Evolutionary conservation across 1,284 basidiomycete species (phyloP).

Genomic region (Vanrija humicola): DNA sequence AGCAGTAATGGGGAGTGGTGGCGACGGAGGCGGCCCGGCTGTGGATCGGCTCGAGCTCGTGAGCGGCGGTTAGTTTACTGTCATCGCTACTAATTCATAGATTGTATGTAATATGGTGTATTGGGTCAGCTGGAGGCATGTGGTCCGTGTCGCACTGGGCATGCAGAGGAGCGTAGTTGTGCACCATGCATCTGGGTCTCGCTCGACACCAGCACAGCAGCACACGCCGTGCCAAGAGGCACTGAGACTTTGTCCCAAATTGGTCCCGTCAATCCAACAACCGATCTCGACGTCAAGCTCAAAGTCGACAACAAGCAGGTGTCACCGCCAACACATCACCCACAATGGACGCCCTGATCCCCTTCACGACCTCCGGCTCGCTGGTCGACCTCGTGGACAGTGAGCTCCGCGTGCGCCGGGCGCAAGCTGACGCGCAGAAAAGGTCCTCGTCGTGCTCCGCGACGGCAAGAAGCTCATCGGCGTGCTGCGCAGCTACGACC

Average conservation of each 20-base stretch:
- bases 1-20: too few relatives aligned
- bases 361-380: conserved; percentile 93
- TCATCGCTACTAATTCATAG: too few relatives aligned
- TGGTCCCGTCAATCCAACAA: neutral
- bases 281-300: neutral
- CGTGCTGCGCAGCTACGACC: conserved; percentile 94
- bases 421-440: conserved; percentile 60
- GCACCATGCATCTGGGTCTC: too few relatives aligned
- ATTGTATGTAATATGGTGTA: too few relatives aligned
- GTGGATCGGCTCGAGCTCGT: too few relatives aligned
- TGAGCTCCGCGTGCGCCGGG: conserved; percentile 55
- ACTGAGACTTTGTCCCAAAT: neutral
- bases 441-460: conserved; percentile 94
- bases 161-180: too few relatives aligned
- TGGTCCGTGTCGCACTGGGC: too few relatives aligned
- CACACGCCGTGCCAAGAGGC: neutral
- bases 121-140: too few relatives aligned
- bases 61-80: too few relatives aligned
- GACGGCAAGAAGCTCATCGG: conserved; percentile 96
- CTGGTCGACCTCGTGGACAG: conserved; percentile 98
- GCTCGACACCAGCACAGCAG: too few relatives aligned
- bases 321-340: neutral
- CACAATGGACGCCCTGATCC: conserved; percentile 85
- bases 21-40: too few relatives aligned
- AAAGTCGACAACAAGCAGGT: neutral